Conservation (phyloP, 225 moss, liverwort and hornwort species). For the Sphagnum contortum region DNA sequence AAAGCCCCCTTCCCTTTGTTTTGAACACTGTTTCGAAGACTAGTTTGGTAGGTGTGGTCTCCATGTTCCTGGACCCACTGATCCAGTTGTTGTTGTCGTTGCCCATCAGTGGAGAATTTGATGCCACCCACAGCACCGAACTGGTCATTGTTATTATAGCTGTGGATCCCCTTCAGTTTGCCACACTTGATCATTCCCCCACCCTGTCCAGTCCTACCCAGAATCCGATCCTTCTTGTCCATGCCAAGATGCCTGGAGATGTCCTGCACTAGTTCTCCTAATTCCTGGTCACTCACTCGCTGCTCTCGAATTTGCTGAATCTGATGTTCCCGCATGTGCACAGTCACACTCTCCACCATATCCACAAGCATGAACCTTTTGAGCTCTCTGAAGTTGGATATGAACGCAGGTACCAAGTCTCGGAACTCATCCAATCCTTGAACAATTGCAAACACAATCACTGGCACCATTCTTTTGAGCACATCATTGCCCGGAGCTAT, state of each 20-base stretch:
- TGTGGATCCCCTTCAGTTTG: not conserved
- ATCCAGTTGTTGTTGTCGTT: slow-evolving; percentile 1
- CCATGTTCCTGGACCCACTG: slow-evolving; percentile 1
- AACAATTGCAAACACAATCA: slow-evolving; percentile 60
- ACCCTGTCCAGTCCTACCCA: not conserved
- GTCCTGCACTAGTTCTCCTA: not conserved
- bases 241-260: too few species aligned
- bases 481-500: slow-evolving; percentile 52
- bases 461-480: slow-evolving; percentile 49
- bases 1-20: not conserved
- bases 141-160: not conserved
- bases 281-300: slow-evolving; percentile 12
- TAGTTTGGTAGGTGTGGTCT: too few species aligned
- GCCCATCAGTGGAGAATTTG: slow-evolving; percentile 1
- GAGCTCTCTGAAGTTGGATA: slow-evolving; percentile 28
- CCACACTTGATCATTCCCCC: slow-evolving; percentile 1
- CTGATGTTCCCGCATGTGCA: slow-evolving; percentile 47
- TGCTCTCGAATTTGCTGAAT: slow-evolving; percentile 38
- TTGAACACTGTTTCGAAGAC: not conserved
- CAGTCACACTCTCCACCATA: slow-evolving; percentile 42
- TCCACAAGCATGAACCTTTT: slow-evolving; percentile 41
- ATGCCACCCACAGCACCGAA: not conserved
- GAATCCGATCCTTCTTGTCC: too few species aligned
- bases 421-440: slow-evolving; percentile 50
- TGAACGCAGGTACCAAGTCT: slow-evolving; percentile 30